Base-by-base conservation (phyloP, 106 monocot genomes). In the Apostasia ramifera region DNA sequence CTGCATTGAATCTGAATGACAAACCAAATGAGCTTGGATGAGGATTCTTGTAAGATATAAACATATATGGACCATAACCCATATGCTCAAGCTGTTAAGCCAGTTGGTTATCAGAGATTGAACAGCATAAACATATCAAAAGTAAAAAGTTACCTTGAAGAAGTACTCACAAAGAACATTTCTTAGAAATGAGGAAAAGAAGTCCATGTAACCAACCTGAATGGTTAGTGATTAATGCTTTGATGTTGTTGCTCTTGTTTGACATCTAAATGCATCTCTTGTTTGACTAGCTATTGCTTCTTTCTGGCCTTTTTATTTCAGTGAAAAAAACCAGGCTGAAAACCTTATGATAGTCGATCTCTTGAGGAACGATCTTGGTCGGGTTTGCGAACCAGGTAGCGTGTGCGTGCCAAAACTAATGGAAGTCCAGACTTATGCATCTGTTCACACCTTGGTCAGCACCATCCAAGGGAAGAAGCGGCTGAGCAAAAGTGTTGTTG, bases 331-430 rank as follows among this genome's bases (percentile, higher is more conserved):
- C 80, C 97, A 81, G 58, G 92, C 97, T 55, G 92, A 97, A 80
- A 97, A 97, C 51, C 70, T 97, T 44, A 97, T 97, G 95, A 97
- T 97, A 45, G 92, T 97, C n/a, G 92, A 97, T 75, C 92, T 97
- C 37, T 82, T 92, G 45, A 81, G 95, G 67, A 97, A 97, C 66
- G 92, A 97, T 38, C 78, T 92, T 47, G 97, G 97, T 6, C 80
- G 83, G 37, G 92, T 97, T 68, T 97, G 92, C 66, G 81, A 85
- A 81, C 81, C 92, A 38, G 92, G 92, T 3, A 92, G 81, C 3
- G 97, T 92, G 15, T 76, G 66, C 61, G 89, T 92, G 8, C 89
- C 92, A 61, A 49, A 53, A 7, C 77, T 97, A 7, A 97, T 97
- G 89, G 84, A 89, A 54, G 77, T 92, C 4, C 81, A 97, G 71